A percentile compares a stretch with the other conserved stretches of the same genome.
Evolutionary conservation across 305 asterid species (phyloP).

Genomic region (Coffea humblotiana): DNA sequence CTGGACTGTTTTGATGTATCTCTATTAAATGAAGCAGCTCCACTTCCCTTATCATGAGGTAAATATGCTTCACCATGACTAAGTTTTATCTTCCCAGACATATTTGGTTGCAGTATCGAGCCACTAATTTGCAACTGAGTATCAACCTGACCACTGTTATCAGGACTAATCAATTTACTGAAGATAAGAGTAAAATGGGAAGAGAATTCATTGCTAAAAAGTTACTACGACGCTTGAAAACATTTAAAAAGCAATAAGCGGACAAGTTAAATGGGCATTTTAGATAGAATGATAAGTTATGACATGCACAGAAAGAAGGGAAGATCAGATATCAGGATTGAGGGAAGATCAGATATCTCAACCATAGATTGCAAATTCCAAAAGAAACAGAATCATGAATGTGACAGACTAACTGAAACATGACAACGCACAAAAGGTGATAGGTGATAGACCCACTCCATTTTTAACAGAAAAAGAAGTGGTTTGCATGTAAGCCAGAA

Average conservation of each 20-base stretch:
- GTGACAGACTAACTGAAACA: background rate
- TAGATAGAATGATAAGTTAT: background rate
- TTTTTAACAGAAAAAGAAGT: background rate
- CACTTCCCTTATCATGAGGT: conserved; percentile 97
- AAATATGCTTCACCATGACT: conserved; percentile 98
- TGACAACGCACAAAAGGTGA: background rate
- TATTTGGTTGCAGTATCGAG: conserved; percentile 94
- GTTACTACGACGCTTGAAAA: background rate
- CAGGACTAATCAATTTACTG: conserved; percentile 29
- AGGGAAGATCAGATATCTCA: background rate
- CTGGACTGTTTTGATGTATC: conserved; percentile 51
- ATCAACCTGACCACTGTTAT: conserved; percentile 96
- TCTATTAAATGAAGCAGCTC: conserved; percentile 70
- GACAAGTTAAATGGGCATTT: background rate
- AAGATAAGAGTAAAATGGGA: conserved; percentile 15
- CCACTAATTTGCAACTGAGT: conserved; percentile 90
- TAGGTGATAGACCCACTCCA: background rate
- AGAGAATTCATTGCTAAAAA: background rate
- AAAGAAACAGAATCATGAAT: background rate
- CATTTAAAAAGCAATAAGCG: background rate
- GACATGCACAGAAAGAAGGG: background rate
- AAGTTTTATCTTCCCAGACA: conserved; percentile 90
- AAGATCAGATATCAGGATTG: background rate
- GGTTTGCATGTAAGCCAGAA: background rate
- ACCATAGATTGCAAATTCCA: background rate